phyloP scores from a whole-genome alignment of 169 alveolate species.

The Cryptosporidium tyzzeri region DNA sequence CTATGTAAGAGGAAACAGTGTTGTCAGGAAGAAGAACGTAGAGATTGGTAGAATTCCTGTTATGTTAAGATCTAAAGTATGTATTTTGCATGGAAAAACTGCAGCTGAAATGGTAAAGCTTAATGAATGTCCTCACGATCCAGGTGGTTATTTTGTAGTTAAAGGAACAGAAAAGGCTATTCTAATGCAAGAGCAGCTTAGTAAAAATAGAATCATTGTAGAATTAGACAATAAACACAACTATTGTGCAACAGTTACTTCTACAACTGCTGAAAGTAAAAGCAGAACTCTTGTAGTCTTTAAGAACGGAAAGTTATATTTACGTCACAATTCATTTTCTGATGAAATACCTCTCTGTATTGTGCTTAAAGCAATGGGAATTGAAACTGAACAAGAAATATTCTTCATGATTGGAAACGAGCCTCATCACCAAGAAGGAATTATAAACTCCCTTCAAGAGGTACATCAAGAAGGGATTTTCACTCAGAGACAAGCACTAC shows the following conservation, averaged over 20 bases:
- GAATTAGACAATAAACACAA: constrained; percentile 94
- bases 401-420: constrained; percentile 93
- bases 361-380: constrained; percentile 98
- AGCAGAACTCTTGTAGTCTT: constrained; percentile 95
- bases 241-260: constrained; percentile 95
- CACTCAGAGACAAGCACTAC: constrained; percentile 91
- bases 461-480: constrained; percentile 84
- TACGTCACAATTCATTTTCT: constrained; percentile 94
- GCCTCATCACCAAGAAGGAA: constrained; percentile 81
- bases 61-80: constrained; percentile 95
- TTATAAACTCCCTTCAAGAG: constrained; percentile 86
- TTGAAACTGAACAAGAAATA: constrained; percentile 98
- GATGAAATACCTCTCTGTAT: constrained; percentile 97
- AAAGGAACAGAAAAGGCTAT: constrained; percentile 98
- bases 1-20: constrained; percentile 91
- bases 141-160: constrained; percentile 99
- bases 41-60: constrained; percentile 97
- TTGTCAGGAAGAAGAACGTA: constrained; percentile 87
- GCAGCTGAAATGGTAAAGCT: constrained; percentile 82
- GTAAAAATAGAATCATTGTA: constrained; percentile 97
- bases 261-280: constrained; percentile 97
- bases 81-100: constrained; percentile 85
- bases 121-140: constrained; percentile 93
- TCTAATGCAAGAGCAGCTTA: constrained; percentile 98
- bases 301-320: constrained; percentile 92